Evolutionary conservation across 108 stramenopile genomes (phyloP).

Genomic region (Discostella stelligeroides): DNA sequence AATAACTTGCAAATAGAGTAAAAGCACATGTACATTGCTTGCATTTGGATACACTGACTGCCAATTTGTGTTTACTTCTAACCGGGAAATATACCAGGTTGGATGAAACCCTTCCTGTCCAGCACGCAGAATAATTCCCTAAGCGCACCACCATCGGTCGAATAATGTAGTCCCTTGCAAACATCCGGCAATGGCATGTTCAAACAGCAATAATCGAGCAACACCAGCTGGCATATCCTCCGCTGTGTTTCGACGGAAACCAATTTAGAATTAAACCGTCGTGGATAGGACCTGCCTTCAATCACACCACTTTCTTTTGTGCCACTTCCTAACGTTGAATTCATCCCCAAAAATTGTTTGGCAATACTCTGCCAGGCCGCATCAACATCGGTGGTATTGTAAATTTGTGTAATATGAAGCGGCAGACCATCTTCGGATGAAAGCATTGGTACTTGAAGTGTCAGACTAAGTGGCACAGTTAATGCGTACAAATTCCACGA

Average conservation of each 20-base stretch:
- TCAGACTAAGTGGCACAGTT: no score
- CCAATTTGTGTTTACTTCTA: not conserved
- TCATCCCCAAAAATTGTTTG: constrained; percentile 21
- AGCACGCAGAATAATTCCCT: constrained; percentile 28
- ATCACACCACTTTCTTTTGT: constrained; percentile 19
- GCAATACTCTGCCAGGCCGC: constrained; percentile 21
- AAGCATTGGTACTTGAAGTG: constrained; percentile 40
- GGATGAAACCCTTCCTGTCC: constrained; percentile 4
- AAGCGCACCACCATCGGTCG: constrained; percentile 6
- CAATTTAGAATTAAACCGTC: constrained; percentile 29
- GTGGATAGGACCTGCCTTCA: constrained; percentile 36
- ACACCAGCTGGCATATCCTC: constrained; percentile 30
- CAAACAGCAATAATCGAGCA: constrained; percentile 45
- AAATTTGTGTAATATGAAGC: constrained; percentile 38
- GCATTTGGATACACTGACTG: not conserved
- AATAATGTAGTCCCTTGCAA: constrained; percentile 25
- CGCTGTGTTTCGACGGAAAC: constrained; percentile 29
- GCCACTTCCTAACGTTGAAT: constrained; percentile 1
- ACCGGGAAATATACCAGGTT: constrained; percentile 19
- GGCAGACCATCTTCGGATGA: constrained; percentile 21
- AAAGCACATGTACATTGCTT: no score
- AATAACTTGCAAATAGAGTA: not conserved
- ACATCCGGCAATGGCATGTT: constrained; percentile 38
- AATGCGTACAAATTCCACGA: no score
- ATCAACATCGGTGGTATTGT: constrained; percentile 39